Conservation (phyloP, 192 early-diverging fungal genomes). For the Borealophlyctis nickersoniae region DNA sequence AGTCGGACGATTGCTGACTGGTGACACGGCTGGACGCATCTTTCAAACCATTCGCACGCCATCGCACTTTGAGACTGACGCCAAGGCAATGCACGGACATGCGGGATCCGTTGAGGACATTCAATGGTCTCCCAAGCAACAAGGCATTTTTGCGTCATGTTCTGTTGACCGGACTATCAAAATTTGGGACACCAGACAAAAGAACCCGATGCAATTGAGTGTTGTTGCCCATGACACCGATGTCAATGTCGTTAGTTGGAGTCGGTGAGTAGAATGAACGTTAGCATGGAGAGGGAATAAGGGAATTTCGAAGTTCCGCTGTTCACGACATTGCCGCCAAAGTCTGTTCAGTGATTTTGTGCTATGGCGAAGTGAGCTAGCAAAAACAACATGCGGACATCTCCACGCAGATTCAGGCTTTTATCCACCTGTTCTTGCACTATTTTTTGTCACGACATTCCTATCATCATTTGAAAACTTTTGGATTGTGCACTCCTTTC, state of each 20-base stretch:
- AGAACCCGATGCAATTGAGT: conserved; percentile 71
- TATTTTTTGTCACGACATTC: conserved; percentile 33
- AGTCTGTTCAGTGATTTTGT: conserved; percentile 17
- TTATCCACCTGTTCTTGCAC: conserved; percentile 26
- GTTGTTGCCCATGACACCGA: conserved; percentile 82
- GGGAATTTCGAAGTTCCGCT: neutral
- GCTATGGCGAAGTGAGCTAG: conserved; percentile 30
- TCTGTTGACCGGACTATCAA: conserved; percentile 88
- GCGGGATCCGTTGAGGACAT: conserved; percentile 87
- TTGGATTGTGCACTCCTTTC: conserved; percentile 12
- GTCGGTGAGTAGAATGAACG: conserved; percentile 47
- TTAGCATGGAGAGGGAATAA: neutral
- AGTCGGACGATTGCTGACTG: conserved; percentile 70
- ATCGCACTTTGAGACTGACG: conserved; percentile 69
- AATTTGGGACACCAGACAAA: conserved; percentile 90
- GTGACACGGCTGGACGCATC: conserved; percentile 77
- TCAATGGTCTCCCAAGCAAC: conserved; percentile 93
- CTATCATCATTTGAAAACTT: neutral
- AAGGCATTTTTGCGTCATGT: conserved; percentile 88
- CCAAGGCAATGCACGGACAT: conserved; percentile 78
- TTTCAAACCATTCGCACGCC: conserved; percentile 74
- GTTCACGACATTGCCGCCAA: neutral
- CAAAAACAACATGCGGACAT: conserved; percentile 25
- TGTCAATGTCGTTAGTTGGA: conserved; percentile 98
- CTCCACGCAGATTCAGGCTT: conserved; percentile 27